Base-by-base conservation (phyloP, 768 basidiomycete species). In the Amanita brunnescens region DNA sequence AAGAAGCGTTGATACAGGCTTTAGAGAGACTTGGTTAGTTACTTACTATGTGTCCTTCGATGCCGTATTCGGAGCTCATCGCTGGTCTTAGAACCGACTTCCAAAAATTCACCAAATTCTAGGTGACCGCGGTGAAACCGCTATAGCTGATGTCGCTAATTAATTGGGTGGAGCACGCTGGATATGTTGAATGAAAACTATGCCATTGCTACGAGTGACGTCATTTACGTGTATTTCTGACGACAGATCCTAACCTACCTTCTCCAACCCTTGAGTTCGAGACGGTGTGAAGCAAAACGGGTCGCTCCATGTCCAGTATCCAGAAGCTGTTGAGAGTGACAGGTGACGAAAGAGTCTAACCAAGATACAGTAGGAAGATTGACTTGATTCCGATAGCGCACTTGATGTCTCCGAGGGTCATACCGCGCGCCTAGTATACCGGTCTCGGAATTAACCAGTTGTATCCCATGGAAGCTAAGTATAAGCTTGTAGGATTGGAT, bases 391-490 rank as follows among this genome's bases (percentile, higher is more conserved):
- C 61, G 60, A 60, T 86, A 88, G 53, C 82, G 73, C 14, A 71
- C 55, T n/a, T 52, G 61, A 59, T 74, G 82, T 57, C 80, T 73
- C 42, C 70, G 62, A 30, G 77, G n/a, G 78, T 29, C 69, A 72
- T 47, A 69, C 48, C 14, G 70, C 67, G 34, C 85, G 26, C 70
- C 72, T 13, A 88, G 57, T 21, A 82, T 71, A 3, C 86, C 86
- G 0, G 82, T 79, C 35, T 79, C 74, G 21, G 66, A 57, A 32
- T 75, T 76, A 35, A 80, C 65, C 29, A 88, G 74, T 24, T 70
- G 70, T 83, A 88, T 86, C 20, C 86, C 87, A 60, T 86, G 89
- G 67, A 89, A 88, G 62, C 85, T 83, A 23, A 89, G 75, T 82
- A 91, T 86, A 57, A 88, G 73, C 55, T 64, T 68, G 63, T 87